Base-by-base conservation (phyloP, 495 filamentous ascomycete genomes). In the Xylaria venustula region DNA sequence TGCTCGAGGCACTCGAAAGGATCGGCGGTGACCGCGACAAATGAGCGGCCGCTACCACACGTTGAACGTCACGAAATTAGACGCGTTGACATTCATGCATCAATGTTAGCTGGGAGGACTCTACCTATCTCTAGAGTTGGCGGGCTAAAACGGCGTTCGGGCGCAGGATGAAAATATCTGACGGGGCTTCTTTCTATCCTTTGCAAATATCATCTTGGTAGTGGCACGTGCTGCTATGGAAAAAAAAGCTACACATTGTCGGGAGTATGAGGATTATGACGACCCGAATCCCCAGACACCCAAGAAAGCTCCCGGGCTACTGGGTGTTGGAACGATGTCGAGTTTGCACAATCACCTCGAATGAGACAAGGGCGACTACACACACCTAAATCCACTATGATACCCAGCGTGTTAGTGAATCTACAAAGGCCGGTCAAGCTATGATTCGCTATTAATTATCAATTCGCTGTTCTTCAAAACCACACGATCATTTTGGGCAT, bases 1-100 rank as follows among this genome's bases (percentile, higher is more conserved):
- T 97, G 91, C 82, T 97, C 25, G 93, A 97, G 82, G 91, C 90
- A 37, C 69, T 85, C 23, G 82, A 85, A 71, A 72, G 82, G 60
- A 85, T 85, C 64, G 82, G 82, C 45, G 78, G 76, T 37, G 79
- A 82, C 52, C 68, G 68, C 23, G 68, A 71, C 42, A 71, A 71
- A 71, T 71, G 54, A 69, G 34, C 58, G 2, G 28, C 28, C 25
- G 19, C 40, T 26, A 6, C 20, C 30, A 42, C 53, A 11, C 19
- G 20, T 28, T 30, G 50, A 30, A 15, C 4, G 32, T 4, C 47
- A 30, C 30, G 56, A 51, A 22, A 44, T 37, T 12, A 28, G 41
- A 60, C 28, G 30, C 28, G 30, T 54, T 15, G 41, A 47, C 42
- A 32, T 37, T 40, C 51, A 28, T 20, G 37, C 46, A 45, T n/a